Base-by-base conservation (phyloP, 768 basidiomycete genomes). In the button mushroom (Agaricus bisporus) region DNA sequence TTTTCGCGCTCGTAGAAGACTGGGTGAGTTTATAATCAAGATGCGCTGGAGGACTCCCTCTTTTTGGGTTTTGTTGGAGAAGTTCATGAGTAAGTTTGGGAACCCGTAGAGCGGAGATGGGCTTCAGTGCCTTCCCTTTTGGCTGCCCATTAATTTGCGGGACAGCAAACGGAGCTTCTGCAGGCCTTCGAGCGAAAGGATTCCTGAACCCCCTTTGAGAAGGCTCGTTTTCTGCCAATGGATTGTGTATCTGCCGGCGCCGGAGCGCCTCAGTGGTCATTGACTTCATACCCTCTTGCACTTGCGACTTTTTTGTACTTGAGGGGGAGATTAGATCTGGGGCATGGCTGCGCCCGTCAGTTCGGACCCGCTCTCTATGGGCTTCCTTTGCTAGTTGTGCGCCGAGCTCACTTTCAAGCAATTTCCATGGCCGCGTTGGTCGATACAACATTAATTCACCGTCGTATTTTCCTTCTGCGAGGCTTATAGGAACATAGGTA, bases 31-130 rank as follows among this genome's bases (percentile, higher is more conserved):
- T n/a, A 17, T 26, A 22, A n/a, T 35, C 37, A 15, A 6, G 35
- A 29, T 15, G 8, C 52, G 51, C 14, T 11, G 22, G 8, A n/a
- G 5, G 4, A 29, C 43, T 26, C 20, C 41, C 43, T 36, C 45
- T 36, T 36, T 28, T 29, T 41, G 39, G 32, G 41, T 20, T 41
- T 37, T 58, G 5, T 15, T 54, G 38, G 14, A 60, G 32, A 18
- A 56, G 22, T 5, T 53, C 54, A 38, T 54, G 59, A 36, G 56
- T 60, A 45, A 58, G 51, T 28, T 49, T 38, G 7, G 59, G 56
- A 15, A 49, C 29, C 14, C 26, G 54, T 3, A 60, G 54, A 15
- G 47, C 20, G 10, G 59, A 60, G 26, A 60, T 57, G 10, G 59
- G 59, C 7, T 36, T 41, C 15, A 57, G 48, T 11, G 41, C 10